Base-by-base conservation (phyloP, 768 basidiomycete species). In the Clathrus columnatus region DNA sequence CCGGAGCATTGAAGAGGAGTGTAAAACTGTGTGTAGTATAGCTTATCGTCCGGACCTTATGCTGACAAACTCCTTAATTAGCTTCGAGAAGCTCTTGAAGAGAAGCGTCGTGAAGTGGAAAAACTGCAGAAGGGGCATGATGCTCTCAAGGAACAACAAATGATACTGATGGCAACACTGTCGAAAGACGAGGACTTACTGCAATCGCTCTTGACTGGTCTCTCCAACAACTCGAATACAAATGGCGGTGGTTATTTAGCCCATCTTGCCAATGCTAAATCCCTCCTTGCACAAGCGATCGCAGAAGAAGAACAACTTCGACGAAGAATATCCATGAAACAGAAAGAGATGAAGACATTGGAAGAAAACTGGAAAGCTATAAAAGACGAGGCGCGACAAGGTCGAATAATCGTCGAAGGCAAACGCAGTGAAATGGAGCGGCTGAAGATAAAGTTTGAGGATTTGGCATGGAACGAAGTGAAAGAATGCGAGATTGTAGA, bases 181-280 rank as follows among this genome's bases (percentile, higher is more conserved):
- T 66, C 77, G 14, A 86, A 81, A 18, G 79, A 85, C 16, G 94
- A 98, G 68, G 91, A 93, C 62, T 85, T 98, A n/a, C 77, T 98
- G 0, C 95, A 98, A 68, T 91, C 91, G 0, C 82, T 98, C 18
- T 76, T 95, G 47, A 98, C 95, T 0, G 96, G 96, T 44, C 81
- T 97, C 8, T 83, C 92, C 1, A 69, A 75, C 26, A 82, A 80
- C 56, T 83, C 82, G 41, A 79, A 82, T 17, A 80, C 82, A 8
- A 67, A 63, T 21, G 84, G 87, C 7, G 91, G 93, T 2, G 96
- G 96, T 0, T 98, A 97, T 68, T 86, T 98, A 83, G 96, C 93
- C 18, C 94, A 97, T 67, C 80, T 99, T 42, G 88, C 93, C 0
- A 84, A 90, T 14, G 89, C 93, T 0, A 83, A 83, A 61, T 80